These are phyloP conservation scores for Xylariales sp. DNA, from an alignment of 2,329 filamentous ascomycete genomes.

Conservation along the genomic window DNA sequence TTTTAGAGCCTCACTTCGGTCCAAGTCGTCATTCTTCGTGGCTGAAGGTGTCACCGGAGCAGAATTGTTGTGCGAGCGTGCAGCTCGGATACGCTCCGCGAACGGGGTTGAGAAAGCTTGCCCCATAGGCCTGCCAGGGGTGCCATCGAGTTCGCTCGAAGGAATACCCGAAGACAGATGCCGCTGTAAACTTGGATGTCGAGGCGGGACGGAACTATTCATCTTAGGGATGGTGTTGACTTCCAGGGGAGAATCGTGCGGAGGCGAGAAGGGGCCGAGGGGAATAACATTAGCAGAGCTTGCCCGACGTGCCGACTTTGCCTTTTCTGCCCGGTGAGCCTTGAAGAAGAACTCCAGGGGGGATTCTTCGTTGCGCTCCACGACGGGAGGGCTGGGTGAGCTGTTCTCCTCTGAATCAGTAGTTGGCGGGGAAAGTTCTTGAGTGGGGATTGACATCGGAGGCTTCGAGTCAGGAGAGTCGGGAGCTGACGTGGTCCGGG, in stretches of 20 bases:
- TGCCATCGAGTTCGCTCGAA: constrained; percentile 62
- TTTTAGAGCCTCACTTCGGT: constrained; percentile 49
- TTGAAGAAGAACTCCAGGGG: constrained; percentile 89
- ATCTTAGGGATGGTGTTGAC: constrained; percentile 25
- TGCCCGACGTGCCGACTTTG: constrained; percentile 50
- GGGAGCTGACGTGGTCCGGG: constrained; percentile 59
- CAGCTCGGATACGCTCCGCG: constrained; percentile 55
- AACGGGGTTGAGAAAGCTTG: constrained; percentile 67
- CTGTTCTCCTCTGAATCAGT: constrained; percentile 48
- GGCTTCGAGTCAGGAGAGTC: constrained; percentile 52
- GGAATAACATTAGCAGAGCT: constrained; percentile 42
- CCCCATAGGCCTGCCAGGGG: constrained; percentile 49
- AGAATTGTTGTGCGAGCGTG: constrained; percentile 30
- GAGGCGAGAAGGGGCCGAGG: constrained; percentile 47
- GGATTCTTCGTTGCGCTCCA: constrained; percentile 50
- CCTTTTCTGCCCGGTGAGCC: constrained; percentile 75
- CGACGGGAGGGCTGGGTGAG: constrained; percentile 34
- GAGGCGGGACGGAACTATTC: constrained; percentile 27
- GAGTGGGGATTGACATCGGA: constrained; percentile 30
- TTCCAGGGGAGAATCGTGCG: constrained; percentile 30
- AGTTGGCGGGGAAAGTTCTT: constrained; percentile 47
- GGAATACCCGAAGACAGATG: constrained; percentile 54
- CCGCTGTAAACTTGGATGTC: constrained; percentile 33
- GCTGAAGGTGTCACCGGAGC: constrained; percentile 16
- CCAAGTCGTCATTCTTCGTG: constrained; percentile 16